Conservation (phyloP, 2,329 filamentous ascomycete species). For the Hypoxylon sp. region DNA sequence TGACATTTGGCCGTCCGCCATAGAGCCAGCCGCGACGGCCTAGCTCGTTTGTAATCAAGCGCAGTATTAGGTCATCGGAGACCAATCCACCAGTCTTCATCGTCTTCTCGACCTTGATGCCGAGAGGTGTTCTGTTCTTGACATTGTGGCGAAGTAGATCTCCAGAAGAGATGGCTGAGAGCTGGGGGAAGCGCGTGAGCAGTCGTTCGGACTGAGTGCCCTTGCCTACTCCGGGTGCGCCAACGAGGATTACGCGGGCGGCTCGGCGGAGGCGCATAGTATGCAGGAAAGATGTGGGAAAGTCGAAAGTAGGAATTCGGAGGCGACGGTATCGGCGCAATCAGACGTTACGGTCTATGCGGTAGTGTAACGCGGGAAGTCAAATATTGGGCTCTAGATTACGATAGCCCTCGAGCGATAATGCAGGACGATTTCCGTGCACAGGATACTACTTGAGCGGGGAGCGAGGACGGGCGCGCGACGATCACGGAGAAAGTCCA, state of each 20-base stretch:
- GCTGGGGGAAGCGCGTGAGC: constrained; percentile 86
- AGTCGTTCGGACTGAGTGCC: constrained; percentile 95
- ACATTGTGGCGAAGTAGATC: constrained; percentile 95
- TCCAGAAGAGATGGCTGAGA: constrained; percentile 93
- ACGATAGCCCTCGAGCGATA: constrained; percentile 18
- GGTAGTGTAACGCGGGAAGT: constrained; percentile 25
- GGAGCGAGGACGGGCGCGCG: constrained; percentile 5
- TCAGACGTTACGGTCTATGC: constrained; percentile 36
- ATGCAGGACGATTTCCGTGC: constrained; percentile 23
- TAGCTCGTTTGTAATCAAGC: constrained; percentile 92
- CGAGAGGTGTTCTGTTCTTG: constrained; percentile 85
- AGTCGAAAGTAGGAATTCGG: constrained; percentile 17
- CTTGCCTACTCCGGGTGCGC: constrained; percentile 96
- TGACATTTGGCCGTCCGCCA: constrained; percentile 62
- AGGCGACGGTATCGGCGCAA: constrained; percentile 19
- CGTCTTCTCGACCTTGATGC: constrained; percentile 89
- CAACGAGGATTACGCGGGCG: constrained; percentile 93
- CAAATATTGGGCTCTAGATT: constrained; percentile 24
- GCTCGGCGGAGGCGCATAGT: constrained; percentile 80
- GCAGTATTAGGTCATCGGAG: constrained; percentile 89
- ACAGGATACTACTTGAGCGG: constrained; percentile 27
- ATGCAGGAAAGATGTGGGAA: constrained; percentile 39
- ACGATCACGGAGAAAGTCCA: constrained; percentile 3
- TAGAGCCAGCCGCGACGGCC: constrained; percentile 86
- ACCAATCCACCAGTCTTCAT: constrained; percentile 94